Evolutionary conservation across 1,284 basidiomycete genomes (phyloP).

Genomic region (Cutaneotrichosporon dermatis): DNA sequence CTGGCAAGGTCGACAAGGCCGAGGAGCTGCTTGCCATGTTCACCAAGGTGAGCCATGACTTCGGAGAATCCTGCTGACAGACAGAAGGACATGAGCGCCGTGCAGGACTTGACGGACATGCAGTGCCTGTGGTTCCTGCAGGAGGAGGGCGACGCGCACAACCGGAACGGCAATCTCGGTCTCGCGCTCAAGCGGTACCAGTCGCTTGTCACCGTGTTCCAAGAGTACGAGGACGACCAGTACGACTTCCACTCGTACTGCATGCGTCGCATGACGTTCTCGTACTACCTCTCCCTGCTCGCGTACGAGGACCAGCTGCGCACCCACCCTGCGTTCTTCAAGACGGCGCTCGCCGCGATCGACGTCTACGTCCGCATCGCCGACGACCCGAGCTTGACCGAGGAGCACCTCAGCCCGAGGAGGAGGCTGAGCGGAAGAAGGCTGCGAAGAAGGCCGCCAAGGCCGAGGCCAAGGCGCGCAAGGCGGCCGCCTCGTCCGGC

Average conservation of each 20-base stretch:
- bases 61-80: not conserved
- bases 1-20: conserved; percentile 71
- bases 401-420: conserved; percentile 40
- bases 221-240: conserved; percentile 90
- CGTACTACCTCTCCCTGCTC: conserved; percentile 73
- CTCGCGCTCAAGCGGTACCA: conserved; percentile 84
- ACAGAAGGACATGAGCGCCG: conserved; percentile 67
- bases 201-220: conserved; percentile 68
- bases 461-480: conserved; percentile 81
- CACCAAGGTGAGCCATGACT: conserved; percentile 56
- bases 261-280: conserved; percentile 80
- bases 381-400: conserved; percentile 65
- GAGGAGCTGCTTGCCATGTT: conserved; percentile 71
- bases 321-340: conserved; percentile 69
- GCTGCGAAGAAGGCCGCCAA: conserved; percentile 82
- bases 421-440: conserved; percentile 54
- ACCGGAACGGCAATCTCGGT: conserved; percentile 63
- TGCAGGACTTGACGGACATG: conserved; percentile 88
- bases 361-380: conserved; percentile 71
- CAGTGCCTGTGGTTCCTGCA: conserved; percentile 84
- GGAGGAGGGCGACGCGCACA: conserved; percentile 74
- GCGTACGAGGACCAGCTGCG: conserved; percentile 77
- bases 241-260: conserved; percentile 98
- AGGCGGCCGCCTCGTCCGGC: conserved; percentile 55
- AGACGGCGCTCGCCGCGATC: conserved; percentile 68